Evolutionary conservation across 345 rosid species (phyloP).

Genomic region (Laguncularia racemosa): DNA sequence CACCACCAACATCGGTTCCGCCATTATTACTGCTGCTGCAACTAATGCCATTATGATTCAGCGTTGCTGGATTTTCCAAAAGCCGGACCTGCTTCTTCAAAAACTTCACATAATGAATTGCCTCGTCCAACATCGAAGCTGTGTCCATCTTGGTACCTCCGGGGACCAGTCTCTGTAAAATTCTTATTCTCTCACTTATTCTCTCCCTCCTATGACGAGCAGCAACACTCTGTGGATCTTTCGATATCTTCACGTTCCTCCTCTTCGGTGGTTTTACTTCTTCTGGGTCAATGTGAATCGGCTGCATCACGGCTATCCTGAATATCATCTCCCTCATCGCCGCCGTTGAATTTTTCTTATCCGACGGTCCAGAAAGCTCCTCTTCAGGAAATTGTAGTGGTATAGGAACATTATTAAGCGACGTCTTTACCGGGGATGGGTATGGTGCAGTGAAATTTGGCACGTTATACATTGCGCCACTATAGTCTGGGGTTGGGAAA

Average conservation of each 20-base stretch:
- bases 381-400: too few species aligned
- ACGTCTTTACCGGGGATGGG: too few species aligned
- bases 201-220: constrained; percentile 61
- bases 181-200: constrained; percentile 62
- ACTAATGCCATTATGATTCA: too few species aligned
- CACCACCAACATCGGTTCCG: too few species aligned
- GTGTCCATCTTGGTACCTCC: constrained; percentile 84
- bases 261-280: constrained; percentile 56
- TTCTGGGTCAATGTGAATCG: constrained; percentile 61
- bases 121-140: constrained; percentile 70
- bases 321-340: constrained; percentile 77
- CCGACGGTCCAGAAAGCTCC: background rate
- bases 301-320: constrained; percentile 67
- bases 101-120: constrained; percentile 67
- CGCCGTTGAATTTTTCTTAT: constrained; percentile 27
- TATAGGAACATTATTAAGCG: too few species aligned
- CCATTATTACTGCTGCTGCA: too few species aligned
- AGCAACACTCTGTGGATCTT: constrained; percentile 71
- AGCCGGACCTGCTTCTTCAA: constrained; percentile 59
- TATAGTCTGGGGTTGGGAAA: too few species aligned
- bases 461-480: too few species aligned
- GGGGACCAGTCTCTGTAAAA: constrained; percentile 62
- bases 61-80: constrained; percentile 33
- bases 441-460: too few species aligned
- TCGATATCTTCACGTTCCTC: constrained; percentile 59